Evolutionary conservation across 441 rosid species (phyloP).

Genomic region (Erodium texanum): DNA sequence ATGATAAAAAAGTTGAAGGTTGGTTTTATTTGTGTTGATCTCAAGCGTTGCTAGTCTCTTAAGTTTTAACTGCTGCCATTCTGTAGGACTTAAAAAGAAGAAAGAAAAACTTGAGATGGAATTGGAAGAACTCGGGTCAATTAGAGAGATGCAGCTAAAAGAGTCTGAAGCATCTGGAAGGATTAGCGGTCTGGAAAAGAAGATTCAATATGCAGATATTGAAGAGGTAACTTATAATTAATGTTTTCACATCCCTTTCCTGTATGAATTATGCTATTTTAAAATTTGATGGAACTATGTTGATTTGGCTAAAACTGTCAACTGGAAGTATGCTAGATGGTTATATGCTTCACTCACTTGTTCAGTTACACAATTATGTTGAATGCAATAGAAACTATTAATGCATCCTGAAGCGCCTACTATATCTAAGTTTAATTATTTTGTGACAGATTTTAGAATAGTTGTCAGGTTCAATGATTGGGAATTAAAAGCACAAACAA

Average conservation of each 20-base stretch:
- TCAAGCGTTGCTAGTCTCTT: constrained; percentile 15
- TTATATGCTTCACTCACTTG: constrained; percentile 4
- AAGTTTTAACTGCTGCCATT: constrained; percentile 20
- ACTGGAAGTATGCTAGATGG: neutral
- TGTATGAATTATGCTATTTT: neutral
- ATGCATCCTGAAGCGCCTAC: neutral
- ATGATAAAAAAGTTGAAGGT: constrained; percentile 95
- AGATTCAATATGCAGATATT: constrained; percentile 92
- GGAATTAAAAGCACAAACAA: neutral
- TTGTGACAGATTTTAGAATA: neutral
- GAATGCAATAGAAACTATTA: neutral
- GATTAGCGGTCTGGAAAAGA: constrained; percentile 95
- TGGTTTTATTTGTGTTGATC: constrained; percentile 21
- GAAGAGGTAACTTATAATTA: constrained; percentile 54
- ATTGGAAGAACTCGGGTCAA: constrained; percentile 80
- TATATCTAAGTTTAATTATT: neutral
- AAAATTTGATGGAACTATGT: neutral
- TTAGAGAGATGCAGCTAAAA: constrained; percentile 89
- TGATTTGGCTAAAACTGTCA: neutral
- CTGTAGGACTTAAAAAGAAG: constrained; percentile 60
- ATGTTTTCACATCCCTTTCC: neutral
- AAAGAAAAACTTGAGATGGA: constrained; percentile 76
- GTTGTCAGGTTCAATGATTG: constrained; percentile 1
- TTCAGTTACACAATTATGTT: neutral
- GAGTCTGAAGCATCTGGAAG: constrained; percentile 92